phyloP scores from a whole-genome alignment of 768 basidiomycete genomes.

The Panaeolus papilionaceus region DNA sequence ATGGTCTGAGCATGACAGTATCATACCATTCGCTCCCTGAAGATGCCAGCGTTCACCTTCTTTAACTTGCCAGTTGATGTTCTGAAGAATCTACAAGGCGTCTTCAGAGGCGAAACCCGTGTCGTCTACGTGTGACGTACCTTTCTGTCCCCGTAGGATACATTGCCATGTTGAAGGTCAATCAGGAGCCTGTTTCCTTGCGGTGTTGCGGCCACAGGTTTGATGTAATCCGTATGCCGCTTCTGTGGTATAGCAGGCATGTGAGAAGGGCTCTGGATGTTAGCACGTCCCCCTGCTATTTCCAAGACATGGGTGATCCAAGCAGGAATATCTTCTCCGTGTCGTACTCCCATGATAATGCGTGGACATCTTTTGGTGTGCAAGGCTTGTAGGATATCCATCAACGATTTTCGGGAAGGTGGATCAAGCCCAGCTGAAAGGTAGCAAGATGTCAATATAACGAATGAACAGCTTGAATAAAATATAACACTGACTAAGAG shows the following conservation, averaged over 20 bases:
- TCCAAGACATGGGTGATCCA: conserved; percentile 34
- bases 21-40: conserved; percentile 81
- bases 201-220: not conserved
- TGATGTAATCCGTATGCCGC: not conserved
- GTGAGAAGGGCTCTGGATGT: not conserved
- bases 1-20: conserved; percentile 15
- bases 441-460: conserved; percentile 5
- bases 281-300: conserved; percentile 22
- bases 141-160: conserved; percentile 71
- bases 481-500: conserved; percentile 65
- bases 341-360: conserved; percentile 54
- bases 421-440: conserved; percentile 77
- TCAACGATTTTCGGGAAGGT: conserved; percentile 59
- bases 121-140: conserved; percentile 38
- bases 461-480: not conserved
- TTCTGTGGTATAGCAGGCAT: conserved; percentile 22
- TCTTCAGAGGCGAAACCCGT: not conserved
- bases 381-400: conserved; percentile 59
- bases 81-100: conserved; percentile 66
- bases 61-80: conserved; percentile 83
- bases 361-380: conserved; percentile 58
- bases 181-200: conserved; percentile 45
- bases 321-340: conserved; percentile 31
- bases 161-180: conserved; percentile 68
- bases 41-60: conserved; percentile 91